phyloP scores from a whole-genome alignment of 805 yeast genomes.

The Kuraishia cidri region DNA sequence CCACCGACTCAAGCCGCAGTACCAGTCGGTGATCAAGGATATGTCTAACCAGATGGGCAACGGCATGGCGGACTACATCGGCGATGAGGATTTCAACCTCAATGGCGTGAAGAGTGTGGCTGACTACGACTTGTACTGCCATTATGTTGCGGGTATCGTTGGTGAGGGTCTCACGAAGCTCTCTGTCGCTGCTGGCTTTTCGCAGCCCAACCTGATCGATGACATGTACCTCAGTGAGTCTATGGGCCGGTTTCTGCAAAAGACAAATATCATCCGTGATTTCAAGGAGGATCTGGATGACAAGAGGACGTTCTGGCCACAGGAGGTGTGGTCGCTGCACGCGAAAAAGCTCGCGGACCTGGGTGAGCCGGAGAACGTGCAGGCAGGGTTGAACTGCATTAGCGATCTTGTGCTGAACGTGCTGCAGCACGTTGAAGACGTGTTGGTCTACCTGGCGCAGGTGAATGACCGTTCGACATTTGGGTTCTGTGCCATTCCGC shows the following conservation, averaged over 20 bases:
- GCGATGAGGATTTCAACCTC: slow-evolving; percentile 66
- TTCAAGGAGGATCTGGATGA: slow-evolving; percentile 87
- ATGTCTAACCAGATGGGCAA: slow-evolving; percentile 86
- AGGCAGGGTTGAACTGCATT: slow-evolving; percentile 64
- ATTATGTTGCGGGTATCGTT: slow-evolving; percentile 95
- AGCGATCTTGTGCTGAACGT: slow-evolving; percentile 77
- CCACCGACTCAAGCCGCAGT: slow-evolving; percentile 63
- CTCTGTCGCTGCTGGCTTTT: slow-evolving; percentile 68
- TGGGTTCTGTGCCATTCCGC: slow-evolving; percentile 95
- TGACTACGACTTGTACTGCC: slow-evolving; percentile 89
- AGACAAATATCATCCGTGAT: slow-evolving; percentile 93
- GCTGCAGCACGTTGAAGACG: slow-evolving; percentile 68
- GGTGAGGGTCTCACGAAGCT: slow-evolving; percentile 92
- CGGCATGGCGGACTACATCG: slow-evolving; percentile 94
- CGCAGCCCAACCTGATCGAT: slow-evolving; percentile 42
- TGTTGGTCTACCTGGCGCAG: slow-evolving; percentile 63
- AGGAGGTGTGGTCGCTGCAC: slow-evolving; percentile 85
- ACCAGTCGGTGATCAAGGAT: slow-evolving; percentile 70
- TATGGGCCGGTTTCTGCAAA: slow-evolving; percentile 94
- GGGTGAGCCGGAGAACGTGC: slow-evolving; percentile 31
- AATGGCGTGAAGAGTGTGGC: slow-evolving; percentile 70
- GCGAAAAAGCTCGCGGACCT: slow-evolving; percentile 58
- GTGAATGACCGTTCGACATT: slow-evolving; percentile 77
- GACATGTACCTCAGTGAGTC: slow-evolving; percentile 58
- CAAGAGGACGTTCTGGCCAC: slow-evolving; percentile 94